phyloP scores from a whole-genome alignment of 805 yeast genomes.

The Ogataea henricii region DNA sequence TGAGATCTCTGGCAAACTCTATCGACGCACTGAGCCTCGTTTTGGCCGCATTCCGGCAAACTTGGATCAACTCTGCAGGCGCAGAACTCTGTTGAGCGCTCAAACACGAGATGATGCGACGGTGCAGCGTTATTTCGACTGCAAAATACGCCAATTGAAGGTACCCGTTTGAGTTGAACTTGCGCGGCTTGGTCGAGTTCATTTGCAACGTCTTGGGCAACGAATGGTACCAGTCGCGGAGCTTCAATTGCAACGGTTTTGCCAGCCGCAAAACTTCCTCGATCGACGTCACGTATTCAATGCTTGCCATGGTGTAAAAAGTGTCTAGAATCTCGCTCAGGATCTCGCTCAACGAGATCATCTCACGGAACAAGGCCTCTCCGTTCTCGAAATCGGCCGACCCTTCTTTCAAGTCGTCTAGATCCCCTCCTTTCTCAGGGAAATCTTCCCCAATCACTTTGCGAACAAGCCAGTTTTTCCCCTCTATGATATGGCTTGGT shows the following conservation, averaged over 20 bases:
- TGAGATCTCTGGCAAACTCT: constrained; percentile 73
- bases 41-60: constrained; percentile 84
- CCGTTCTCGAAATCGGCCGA: constrained; percentile 74
- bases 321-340: constrained; percentile 70
- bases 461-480: constrained; percentile 78
- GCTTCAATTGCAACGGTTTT: constrained; percentile 73
- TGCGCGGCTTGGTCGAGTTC: constrained; percentile 59
- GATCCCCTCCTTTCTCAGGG: constrained; percentile 58
- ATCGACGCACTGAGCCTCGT: constrained; percentile 81
- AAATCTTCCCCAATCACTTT: constrained; percentile 73
- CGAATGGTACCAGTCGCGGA: constrained; percentile 78
- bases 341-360: constrained; percentile 66
- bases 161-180: constrained; percentile 72
- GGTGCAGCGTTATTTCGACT: constrained; percentile 82
- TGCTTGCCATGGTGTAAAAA: constrained; percentile 71
- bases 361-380: constrained; percentile 63
- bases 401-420: constrained; percentile 46
- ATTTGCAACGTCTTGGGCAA: constrained; percentile 65
- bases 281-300: constrained; percentile 55
- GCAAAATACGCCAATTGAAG: constrained; percentile 86
- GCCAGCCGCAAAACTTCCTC: constrained; percentile 73
- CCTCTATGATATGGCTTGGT: constrained; percentile 76
- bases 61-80: constrained; percentile 56
- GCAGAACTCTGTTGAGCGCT: constrained; percentile 36
- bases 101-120: constrained; percentile 67